Conservation (phyloP, 176 grass and related monocot species). For the Oryza punctata region DNA sequence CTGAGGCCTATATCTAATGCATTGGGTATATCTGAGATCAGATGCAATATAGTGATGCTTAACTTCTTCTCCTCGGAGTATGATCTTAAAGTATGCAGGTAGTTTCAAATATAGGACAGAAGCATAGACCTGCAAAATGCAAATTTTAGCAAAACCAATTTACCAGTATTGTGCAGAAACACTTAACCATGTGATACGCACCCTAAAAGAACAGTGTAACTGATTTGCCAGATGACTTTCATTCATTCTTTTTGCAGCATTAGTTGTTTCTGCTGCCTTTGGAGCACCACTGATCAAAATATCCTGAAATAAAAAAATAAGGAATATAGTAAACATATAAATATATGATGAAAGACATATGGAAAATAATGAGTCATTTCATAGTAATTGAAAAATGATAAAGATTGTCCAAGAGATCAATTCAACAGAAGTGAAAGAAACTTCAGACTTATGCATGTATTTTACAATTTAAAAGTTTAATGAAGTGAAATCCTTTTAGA, state of each 20-base stretch:
- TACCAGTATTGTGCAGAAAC: slow-evolving; percentile 15
- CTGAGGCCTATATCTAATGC: slow-evolving; percentile 59
- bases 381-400: background rate
- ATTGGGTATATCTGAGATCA: slow-evolving; percentile 58
- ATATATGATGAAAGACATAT: background rate
- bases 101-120: slow-evolving; percentile 64
- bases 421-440: background rate
- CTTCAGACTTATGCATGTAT: background rate
- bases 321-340: background rate
- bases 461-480: slow-evolving; percentile 24
- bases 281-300: slow-evolving; percentile 66
- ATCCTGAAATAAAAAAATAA: slow-evolving; percentile 49
- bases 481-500: background rate
- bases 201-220: slow-evolving; percentile 64
- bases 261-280: slow-evolving; percentile 38
- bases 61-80: slow-evolving; percentile 55
- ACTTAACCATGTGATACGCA: slow-evolving; percentile 28
- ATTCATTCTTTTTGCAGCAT: slow-evolving; percentile 35
- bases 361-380: background rate
- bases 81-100: slow-evolving; percentile 60
- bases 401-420: background rate
- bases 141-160: slow-evolving; percentile 21
- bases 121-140: slow-evolving; percentile 53
- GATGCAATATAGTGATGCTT: slow-evolving; percentile 46
- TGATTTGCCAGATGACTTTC: slow-evolving; percentile 61